Percentiles rank a stretch among this genome's conserved stretches.
Evolutionary conservation across 768 basidiomycete species (phyloP).

Genomic region (Lentinula boryana): DNA sequence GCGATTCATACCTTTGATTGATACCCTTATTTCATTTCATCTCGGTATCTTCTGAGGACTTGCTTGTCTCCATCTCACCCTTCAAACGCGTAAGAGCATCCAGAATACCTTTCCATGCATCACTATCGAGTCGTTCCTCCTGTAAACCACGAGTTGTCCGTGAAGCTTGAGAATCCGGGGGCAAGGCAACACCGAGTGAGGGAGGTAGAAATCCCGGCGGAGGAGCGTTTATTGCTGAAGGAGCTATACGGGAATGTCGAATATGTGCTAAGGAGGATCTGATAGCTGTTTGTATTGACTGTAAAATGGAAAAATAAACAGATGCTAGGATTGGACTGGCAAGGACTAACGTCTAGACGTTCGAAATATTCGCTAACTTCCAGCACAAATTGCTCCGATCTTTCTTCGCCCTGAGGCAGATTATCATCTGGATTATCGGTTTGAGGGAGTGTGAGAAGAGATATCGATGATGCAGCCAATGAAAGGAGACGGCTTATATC

Average conservation of each 20-base stretch:
- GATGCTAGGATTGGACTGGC: constrained; percentile 13
- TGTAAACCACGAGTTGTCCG: constrained; percentile 58
- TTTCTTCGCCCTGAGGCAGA: constrained; percentile 75
- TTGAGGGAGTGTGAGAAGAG: constrained; percentile 77
- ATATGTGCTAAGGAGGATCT: constrained; percentile 80
- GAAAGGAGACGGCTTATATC: constrained; percentile 73
- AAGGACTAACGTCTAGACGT: constrained; percentile 57
- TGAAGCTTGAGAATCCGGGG: constrained; percentile 29
- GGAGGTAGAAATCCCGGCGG: constrained; percentile 69
- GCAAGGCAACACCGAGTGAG: constrained; percentile 72
- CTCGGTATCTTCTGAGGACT: not conserved
- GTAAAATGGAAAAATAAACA: constrained; percentile 6
- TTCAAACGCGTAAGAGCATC: constrained; percentile 62
- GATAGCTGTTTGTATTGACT: constrained; percentile 74
- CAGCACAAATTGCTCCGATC: constrained; percentile 79
- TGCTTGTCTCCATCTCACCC: constrained; percentile 25
- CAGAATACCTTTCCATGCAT: constrained; percentile 74
- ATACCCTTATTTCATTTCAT: not conserved
- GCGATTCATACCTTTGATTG: not conserved
- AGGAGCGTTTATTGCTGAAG: constrained; percentile 83
- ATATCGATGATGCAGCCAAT: constrained; percentile 72
- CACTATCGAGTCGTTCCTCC: constrained; percentile 68
- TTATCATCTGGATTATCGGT: constrained; percentile 64
- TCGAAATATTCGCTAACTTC: constrained; percentile 86
- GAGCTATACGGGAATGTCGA: constrained; percentile 75